A percentile compares a stretch with the other conserved stretches of the same genome.
Evolutionary conservation across 208 protist species (phyloP).

Genomic region (Porcisia hertigi): DNA sequence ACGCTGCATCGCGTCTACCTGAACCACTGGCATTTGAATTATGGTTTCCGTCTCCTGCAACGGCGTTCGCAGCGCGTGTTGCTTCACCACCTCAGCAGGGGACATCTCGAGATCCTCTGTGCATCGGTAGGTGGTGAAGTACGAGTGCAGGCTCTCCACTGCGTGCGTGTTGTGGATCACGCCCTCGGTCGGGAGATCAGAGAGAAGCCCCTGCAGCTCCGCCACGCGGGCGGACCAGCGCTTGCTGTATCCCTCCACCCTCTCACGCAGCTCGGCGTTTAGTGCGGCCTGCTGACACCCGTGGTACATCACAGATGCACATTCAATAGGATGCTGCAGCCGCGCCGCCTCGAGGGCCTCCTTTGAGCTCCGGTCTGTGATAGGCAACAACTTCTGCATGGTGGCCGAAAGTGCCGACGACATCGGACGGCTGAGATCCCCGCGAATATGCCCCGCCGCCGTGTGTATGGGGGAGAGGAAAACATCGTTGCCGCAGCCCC

Average conservation of each 20-base stretch:
- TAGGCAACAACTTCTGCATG: constrained; percentile 18
- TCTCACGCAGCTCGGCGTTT: constrained; percentile 71
- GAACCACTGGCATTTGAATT: constrained; percentile 38
- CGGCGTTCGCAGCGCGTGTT: constrained; percentile 40
- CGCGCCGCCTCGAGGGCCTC: constrained; percentile 32
- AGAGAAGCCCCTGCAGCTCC: constrained; percentile 41
- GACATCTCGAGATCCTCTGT: constrained; percentile 58
- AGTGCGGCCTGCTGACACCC: constrained; percentile 76
- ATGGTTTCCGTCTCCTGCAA: constrained; percentile 35
- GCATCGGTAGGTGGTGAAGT: constrained; percentile 57
- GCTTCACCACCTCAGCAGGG: constrained; percentile 36
- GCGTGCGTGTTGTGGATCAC: constrained; percentile 36
- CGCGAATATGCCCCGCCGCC: constrained; percentile 9
- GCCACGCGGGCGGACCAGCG: constrained; percentile 48
- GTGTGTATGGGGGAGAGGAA: constrained; percentile 9
- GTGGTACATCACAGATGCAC: constrained; percentile 61
- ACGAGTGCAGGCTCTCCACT: constrained; percentile 44
- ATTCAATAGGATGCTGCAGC: constrained; percentile 55
- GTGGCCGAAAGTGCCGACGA: background rate
- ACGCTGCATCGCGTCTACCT: constrained; percentile 53
- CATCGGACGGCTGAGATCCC: background rate
- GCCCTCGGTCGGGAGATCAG: constrained; percentile 44
- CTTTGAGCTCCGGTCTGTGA: constrained; percentile 20
- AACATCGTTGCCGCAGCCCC: background rate
- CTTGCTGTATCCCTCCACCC: constrained; percentile 55